These are phyloP conservation scores for Globisporangium cederbergense DNA, from an alignment of 352 stramenopile species.

Conservation along the genomic window DNA sequence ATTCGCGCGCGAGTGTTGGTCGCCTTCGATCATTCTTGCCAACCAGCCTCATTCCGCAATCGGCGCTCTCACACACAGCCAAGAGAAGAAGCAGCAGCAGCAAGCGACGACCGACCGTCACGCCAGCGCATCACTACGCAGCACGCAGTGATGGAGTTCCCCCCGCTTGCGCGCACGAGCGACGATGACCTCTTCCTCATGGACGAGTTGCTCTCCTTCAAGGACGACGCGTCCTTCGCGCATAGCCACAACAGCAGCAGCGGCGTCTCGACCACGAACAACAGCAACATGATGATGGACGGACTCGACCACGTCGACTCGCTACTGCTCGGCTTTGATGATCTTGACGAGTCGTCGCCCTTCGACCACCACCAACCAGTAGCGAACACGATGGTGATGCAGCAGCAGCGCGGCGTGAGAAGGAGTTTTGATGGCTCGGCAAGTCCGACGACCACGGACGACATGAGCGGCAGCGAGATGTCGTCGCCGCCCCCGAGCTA, in stretches of 20 bases:
- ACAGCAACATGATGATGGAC: slow-evolving; percentile 13
- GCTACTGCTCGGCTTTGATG: slow-evolving; percentile 32
- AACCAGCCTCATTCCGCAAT: slow-evolving; percentile 1
- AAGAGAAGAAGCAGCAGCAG: neutral
- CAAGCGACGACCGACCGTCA: neutral
- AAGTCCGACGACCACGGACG: slow-evolving; percentile 40
- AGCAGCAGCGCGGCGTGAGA: slow-evolving; percentile 9
- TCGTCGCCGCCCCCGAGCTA: slow-evolving; percentile 42
- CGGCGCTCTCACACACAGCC: neutral
- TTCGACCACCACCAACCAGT: slow-evolving; percentile 4
- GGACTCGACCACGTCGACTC: slow-evolving; percentile 37
- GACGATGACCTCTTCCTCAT: slow-evolving; percentile 33
- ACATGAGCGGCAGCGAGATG: slow-evolving; percentile 47
- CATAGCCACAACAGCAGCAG: neutral
- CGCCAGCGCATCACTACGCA: neutral
- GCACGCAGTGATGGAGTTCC: slow-evolving; percentile 6
- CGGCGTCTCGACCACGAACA: neutral
- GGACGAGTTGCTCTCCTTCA: slow-evolving; percentile 53
- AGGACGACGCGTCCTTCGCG: slow-evolving; percentile 31
- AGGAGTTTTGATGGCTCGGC: slow-evolving; percentile 19
- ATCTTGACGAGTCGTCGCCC: slow-evolving; percentile 18
- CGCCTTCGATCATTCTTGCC: neutral
- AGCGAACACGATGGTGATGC: neutral
- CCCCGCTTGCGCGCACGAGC: slow-evolving; percentile 4
- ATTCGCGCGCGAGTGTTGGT: slow-evolving; percentile 4